Conservation (phyloP, 2,329 filamentous ascomycete genomes). For the Xylaria hypoxylon region DNA sequence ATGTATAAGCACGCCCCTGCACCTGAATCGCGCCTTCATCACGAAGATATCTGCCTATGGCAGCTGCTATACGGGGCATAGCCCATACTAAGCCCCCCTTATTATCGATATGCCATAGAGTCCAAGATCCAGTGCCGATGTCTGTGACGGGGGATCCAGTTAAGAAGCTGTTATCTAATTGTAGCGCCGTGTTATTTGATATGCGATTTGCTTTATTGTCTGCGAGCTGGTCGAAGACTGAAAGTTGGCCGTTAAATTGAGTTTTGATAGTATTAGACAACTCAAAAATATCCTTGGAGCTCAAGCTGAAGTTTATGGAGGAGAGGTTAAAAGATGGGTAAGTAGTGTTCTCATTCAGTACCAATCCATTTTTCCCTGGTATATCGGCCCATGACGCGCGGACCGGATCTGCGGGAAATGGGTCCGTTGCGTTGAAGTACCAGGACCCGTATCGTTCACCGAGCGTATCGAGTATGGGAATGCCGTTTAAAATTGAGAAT, state of each 20-base stretch:
- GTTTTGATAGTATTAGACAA: too few species aligned
- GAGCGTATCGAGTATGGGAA: not conserved
- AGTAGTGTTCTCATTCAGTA: not conserved
- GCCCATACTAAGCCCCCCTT: conserved; percentile 8
- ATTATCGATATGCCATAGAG: not conserved
- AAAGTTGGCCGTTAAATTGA: not conserved
- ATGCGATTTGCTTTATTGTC: not conserved
- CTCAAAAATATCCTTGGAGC: too few species aligned
- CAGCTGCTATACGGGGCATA: conserved; percentile 1
- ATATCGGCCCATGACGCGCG: conserved; percentile 21
- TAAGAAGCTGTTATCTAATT: not conserved
- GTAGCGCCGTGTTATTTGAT: not conserved
- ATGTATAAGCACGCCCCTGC: not conserved
- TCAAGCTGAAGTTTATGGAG: not conserved
- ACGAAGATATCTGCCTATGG: conserved; percentile 8
- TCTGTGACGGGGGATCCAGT: not conserved
- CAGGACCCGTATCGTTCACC: conserved; percentile 22
- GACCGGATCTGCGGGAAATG: too few species aligned
- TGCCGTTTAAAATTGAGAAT: conserved; percentile 13
- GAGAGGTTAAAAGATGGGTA: not conserved
- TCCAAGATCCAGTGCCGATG: too few species aligned
- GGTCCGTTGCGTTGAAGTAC: conserved; percentile 12
- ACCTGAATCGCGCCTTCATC: conserved; percentile 18
- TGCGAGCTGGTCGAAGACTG: not conserved
- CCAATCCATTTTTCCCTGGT: not conserved